Evolutionary conservation across 1,284 basidiomycete species (phyloP), one percentile per base, ranked within the genome.

Genomic region (Vanrija sp.): DNA sequence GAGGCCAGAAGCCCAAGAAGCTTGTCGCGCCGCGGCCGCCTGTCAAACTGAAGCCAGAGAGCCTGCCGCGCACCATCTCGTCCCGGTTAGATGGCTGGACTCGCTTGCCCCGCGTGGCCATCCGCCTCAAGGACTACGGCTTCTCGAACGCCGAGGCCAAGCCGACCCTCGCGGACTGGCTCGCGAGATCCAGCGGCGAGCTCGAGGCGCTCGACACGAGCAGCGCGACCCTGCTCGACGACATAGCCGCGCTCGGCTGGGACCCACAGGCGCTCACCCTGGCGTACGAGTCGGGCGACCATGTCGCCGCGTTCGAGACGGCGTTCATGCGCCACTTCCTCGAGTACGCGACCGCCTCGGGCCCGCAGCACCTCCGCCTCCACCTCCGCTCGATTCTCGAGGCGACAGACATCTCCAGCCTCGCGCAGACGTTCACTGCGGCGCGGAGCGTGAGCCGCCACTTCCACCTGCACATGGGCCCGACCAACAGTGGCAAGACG

Each of bases 401-500:
- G 3, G 56, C 62, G 6, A 76, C 77, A 27, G 78, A 80, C 59
- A 51, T 75, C 10, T 64, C 74, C 1, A 61, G 64, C 44, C 64
- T 78, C 6, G 60, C 72, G 15, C 63, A 61, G 48, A 41, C 39
- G 4, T 77, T 72, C 53, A 55, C 77, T 3, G 37, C 54, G 5
- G 80, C 82, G 0, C 73, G 82, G 6, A 63, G 77, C 2, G 65
- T 85, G 53, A 82, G 80, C 8, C 83, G 95, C 18, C 87, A 86
- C 65, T 80, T 98, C 61, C 88, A 95, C 72, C 85, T 98, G 78
- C 95, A 98, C 69, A 91, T 98, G 54, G 95, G 95, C 0, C 95
- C 95, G 0, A 98, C 95, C 31, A 98, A 98, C 77, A 92, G 89
- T 55, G 95, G 95, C 39, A 98, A 98, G 78, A 98, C 94, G 0